Evolutionary conservation across 2,329 filamentous ascomycete genomes (phyloP).

Genomic region (Cordyceps fumosorosea): DNA sequence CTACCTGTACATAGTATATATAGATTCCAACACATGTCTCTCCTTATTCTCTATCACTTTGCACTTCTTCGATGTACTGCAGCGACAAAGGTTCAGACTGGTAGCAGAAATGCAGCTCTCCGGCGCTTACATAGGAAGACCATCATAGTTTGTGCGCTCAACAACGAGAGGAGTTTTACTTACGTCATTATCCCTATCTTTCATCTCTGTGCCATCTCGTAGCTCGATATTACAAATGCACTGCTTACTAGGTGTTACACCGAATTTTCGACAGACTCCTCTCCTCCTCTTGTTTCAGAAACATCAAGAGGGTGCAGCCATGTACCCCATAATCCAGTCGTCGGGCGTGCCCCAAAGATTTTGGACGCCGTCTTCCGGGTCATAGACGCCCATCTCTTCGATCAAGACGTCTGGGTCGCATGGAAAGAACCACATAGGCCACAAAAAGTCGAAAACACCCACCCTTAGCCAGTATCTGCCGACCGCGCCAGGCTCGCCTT

Average conservation of each 20-base stretch:
- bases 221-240: background rate
- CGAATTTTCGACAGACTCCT: background rate
- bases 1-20: constrained; percentile 3
- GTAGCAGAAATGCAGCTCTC: too few relatives aligned
- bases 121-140: background rate
- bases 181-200: background rate
- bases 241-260: background rate
- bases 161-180: background rate
- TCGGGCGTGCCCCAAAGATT: constrained; percentile 15
- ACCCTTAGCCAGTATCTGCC: constrained; percentile 16
- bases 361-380: constrained; percentile 14
- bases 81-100: too few relatives aligned
- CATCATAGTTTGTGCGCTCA: background rate
- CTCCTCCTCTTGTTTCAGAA: too few relatives aligned
- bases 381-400: constrained; percentile 15
- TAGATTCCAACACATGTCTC: background rate
- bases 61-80: background rate
- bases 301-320: background rate
- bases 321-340: background rate
- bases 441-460: constrained; percentile 15
- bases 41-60: background rate
- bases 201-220: background rate
- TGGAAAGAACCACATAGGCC: constrained; percentile 14
- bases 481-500: background rate
- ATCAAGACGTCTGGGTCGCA: constrained; percentile 15